Evolutionary conservation across 805 yeast species (phyloP), one percentile per base, ranked within the genome.

Genomic region (Wickerhamiella qilinensis): DNA sequence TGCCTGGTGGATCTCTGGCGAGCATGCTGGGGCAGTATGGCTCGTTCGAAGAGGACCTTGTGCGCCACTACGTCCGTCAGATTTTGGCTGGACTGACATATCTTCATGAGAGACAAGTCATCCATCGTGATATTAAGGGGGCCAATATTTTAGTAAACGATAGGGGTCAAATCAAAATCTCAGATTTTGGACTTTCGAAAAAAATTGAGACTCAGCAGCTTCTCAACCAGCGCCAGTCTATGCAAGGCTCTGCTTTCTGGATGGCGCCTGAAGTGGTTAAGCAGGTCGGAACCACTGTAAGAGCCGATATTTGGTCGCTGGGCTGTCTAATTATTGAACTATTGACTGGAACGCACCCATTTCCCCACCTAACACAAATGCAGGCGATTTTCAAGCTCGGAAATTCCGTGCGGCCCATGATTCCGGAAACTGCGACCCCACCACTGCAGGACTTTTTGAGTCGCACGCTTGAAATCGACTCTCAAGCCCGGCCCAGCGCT

Each of bases 191-290:
- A 25, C 78, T 83, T 29, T 78, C 91, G 17, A 72, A 73, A 43
- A 75, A 74, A 42, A 59, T 75, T 6, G 77, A 80, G 30, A 74
- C 80, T 25, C 61, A 51, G 62, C 64, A 58, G 58, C 61, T 47
- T 55, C 56, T 55, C 50, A 58, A 49, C 37, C 72, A 71, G 46
- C 69, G 96, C 33, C 86, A 82, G 2, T 84, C 94, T 0, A 60
- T 84, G 38, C 96, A 88, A 58, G 98, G 98, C 0, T 83, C 94
- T 0, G 85, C 88, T 0, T 91, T 78, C 54, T 91, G 98, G 97
- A 91, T 91, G 98, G 97, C 98, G 0, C 98, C 98, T 0, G 98
- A 91, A 55, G 97, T 91, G 7, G 97, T 91, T 15, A 83, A 85
- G 51, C 96, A 86, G 53, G 40, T 40, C 15, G 77, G 82, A 2